Evolutionary conservation across 1,284 basidiomycete species (phyloP), one percentile per base, ranked within the genome.

Genomic region (Pseudozyma flocculosa): DNA sequence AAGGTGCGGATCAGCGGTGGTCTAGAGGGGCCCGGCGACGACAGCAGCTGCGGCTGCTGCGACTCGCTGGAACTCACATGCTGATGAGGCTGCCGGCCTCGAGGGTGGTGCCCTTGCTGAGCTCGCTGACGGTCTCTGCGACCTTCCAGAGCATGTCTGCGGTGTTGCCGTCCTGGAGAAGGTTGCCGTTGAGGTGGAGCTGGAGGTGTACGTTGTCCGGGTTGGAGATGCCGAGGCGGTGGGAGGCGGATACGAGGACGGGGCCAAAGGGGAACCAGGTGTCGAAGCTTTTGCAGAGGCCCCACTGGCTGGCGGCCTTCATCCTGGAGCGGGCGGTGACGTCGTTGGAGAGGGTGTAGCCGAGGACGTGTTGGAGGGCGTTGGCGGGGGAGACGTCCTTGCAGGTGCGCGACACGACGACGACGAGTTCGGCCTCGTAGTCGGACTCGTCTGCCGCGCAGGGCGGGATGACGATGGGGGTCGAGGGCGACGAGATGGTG

Each of bases 51-150:
- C 11, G 17, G 40, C 7, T 15, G 19, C 23, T 13, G 4, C 11
- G n/a, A n/a, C n/a, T n/a, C n/a, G n/a, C n/a, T n/a, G n/a, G n/a
- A n/a, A 44, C 44, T 45, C 87, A 87, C 43, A 89, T 92, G 68
- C 90, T 83, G 68, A 92, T 88, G 58, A 92, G 80, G 0, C 87
- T 86, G 1, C 91, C 92, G 0, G 88, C 85, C 57, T 86, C 84
- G 22, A 95, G 84, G 0, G 91, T 94, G 4, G 90, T 90, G 1
- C 87, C 90, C 29, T 47, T 55, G 22, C 52, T 57, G 14, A 72
- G 37, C 39, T 64, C 50, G 5, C 50, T 43, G 7, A 72, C 30
- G 0, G 69, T 72, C 50, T 72, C 69, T 7, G 73, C 53, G 23
- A 73, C 58, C 40, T 66, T 50, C 43, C 60, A 67, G 18, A 77